phyloP scores from a whole-genome alignment of 202 grass and related monocot genomes.

The Sporobolus alterniflorus region DNA sequence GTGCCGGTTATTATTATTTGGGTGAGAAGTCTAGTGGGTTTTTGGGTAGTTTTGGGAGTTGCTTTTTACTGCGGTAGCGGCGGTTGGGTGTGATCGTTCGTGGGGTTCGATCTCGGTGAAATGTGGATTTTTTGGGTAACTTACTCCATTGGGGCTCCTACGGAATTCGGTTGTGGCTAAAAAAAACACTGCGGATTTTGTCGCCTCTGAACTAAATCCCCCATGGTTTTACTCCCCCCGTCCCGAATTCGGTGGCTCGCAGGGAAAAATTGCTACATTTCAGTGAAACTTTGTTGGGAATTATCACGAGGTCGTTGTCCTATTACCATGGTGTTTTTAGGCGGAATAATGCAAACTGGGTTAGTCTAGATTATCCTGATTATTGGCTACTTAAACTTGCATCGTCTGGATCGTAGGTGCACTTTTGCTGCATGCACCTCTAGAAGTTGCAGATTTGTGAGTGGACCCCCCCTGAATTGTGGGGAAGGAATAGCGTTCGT shows the following conservation, averaged over 20 bases:
- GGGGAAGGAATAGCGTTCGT: neutral
- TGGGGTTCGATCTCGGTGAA: slow-evolving; percentile 9
- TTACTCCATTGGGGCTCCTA: neutral
- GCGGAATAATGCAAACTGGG: neutral
- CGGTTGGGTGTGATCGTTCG: neutral
- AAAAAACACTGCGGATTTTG: neutral
- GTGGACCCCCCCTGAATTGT: slow-evolving; percentile 38
- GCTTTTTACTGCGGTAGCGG: neutral
- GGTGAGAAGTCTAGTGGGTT: neutral
- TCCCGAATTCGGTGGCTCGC: neutral
- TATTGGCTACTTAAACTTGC: neutral
- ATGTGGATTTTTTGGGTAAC: slow-evolving; percentile 31
- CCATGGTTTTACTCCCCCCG: neutral
- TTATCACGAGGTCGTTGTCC: slow-evolving; percentile 12
- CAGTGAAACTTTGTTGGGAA: slow-evolving; percentile 10
- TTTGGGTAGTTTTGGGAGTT: neutral
- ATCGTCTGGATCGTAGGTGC: slow-evolving; percentile 16
- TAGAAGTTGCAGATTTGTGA: slow-evolving; percentile 39
- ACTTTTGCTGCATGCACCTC: slow-evolving; percentile 60
- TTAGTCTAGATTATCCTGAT: slow-evolving; percentile 18
- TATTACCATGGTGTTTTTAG: neutral
- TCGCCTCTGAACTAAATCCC: neutral
- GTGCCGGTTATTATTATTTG: neutral
- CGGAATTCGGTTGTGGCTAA: neutral
- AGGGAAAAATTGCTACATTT: neutral